Conservation (phyloP, 2,329 filamentous ascomycete species). For the Purpureocillium takamizusanense region DNA sequence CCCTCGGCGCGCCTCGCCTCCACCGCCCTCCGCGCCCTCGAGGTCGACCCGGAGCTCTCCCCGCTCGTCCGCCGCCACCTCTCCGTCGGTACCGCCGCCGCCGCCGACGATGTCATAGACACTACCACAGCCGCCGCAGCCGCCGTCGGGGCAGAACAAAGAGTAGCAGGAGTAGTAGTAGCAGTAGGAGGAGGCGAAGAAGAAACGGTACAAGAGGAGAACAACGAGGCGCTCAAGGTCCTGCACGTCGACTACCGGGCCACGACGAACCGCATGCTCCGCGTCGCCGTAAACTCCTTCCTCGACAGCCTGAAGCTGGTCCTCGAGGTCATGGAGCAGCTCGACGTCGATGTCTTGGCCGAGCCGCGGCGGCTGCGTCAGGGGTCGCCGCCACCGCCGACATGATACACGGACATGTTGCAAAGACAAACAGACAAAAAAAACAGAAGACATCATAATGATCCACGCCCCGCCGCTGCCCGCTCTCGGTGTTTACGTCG, state of each 20-base stretch:
- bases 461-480: no score
- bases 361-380: slow-evolving; percentile 8
- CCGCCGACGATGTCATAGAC: no score
- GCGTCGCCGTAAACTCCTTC: slow-evolving; percentile 92
- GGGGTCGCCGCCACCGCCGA: not conserved
- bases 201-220: no score
- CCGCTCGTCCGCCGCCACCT: slow-evolving; percentile 70
- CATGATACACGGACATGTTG: not conserved
- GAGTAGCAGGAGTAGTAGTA: no score
- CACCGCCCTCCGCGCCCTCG: slow-evolving; percentile 64
- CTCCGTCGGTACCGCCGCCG: slow-evolving; percentile 33
- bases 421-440: not conserved
- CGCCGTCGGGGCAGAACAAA: no score
- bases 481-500: no score
- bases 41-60: slow-evolving; percentile 85
- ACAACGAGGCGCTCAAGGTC: slow-evolving; percentile 30
- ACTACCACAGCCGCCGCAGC: slow-evolving; percentile 1
- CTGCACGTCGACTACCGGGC: slow-evolving; percentile 73
- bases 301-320: slow-evolving; percentile 84
- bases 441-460: no score
- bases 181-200: no score
- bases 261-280: slow-evolving; percentile 91
- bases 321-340: slow-evolving; percentile 79
- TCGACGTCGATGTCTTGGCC: slow-evolving; percentile 74
- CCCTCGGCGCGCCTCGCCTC: slow-evolving; percentile 70